A percentile compares a stretch with the other conserved stretches of the same genome.
phyloP scores from a whole-genome alignment of 2,329 filamentous ascomycete species.

The Fusarium praegraminearum region DNA sequence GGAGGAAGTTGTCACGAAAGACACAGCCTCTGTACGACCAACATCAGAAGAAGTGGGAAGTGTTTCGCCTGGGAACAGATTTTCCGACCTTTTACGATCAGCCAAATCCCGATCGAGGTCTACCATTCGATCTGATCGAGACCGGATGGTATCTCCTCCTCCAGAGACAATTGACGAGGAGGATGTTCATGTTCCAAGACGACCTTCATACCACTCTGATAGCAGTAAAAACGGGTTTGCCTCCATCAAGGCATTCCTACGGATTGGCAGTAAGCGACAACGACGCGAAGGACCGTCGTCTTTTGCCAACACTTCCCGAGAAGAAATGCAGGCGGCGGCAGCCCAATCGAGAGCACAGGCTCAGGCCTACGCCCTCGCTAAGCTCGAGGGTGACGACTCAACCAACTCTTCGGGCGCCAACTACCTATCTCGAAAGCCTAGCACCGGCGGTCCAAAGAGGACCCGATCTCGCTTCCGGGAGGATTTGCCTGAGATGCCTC shows the following conservation, averaged over 20 bases:
- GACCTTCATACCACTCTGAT: conserved; percentile 69
- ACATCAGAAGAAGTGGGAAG: conserved; percentile 42
- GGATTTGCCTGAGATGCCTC: conserved; percentile 86
- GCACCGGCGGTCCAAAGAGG: conserved; percentile 72
- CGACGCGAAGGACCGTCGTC: conserved; percentile 73
- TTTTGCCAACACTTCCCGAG: conserved; percentile 92
- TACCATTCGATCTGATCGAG: conserved; percentile 57
- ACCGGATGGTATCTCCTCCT: conserved; percentile 54
- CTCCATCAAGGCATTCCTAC: conserved; percentile 81
- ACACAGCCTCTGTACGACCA: conserved; percentile 35
- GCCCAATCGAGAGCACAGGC: conserved; percentile 48
- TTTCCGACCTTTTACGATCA: conserved; percentile 58
- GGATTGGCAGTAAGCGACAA: conserved; percentile 72
- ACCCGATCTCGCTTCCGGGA: conserved; percentile 93
- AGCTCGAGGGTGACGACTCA: conserved; percentile 52
- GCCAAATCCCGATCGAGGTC: conserved; percentile 65
- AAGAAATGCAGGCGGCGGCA: conserved; percentile 74
- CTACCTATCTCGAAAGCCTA: conserved; percentile 52
- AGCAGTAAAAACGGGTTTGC: conserved; percentile 58
- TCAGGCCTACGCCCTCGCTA: conserved; percentile 53
- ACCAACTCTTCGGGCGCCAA: conserved; percentile 35
- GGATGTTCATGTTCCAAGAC: conserved; percentile 62
- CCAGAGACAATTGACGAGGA: conserved; percentile 60
- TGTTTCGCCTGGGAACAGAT: conserved; percentile 43
- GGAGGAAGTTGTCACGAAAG: conserved; percentile 43